These are phyloP conservation scores for Nicotiana undulata DNA, from an alignment of 257 asterid species.

Conservation along the genomic window DNA sequence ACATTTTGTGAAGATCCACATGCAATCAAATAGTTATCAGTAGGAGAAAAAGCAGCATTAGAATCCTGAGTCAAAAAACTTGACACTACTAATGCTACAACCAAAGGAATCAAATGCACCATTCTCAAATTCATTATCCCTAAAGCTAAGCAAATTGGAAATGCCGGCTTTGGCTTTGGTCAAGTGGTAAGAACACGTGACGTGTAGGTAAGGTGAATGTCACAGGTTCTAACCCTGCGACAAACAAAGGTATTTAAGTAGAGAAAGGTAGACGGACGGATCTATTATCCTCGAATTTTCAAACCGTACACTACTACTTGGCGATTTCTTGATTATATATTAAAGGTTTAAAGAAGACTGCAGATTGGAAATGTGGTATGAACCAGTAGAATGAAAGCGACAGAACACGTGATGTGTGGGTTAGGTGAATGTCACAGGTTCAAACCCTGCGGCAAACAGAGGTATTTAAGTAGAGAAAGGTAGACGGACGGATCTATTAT, in stretches of 20 bases:
- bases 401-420: too few relatives aligned
- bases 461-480: too few relatives aligned
- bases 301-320: too few relatives aligned
- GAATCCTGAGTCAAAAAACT: constrained; percentile 10
- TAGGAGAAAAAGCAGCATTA: constrained; percentile 28
- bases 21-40: constrained; percentile 27
- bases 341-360: too few relatives aligned
- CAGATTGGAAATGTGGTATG: too few relatives aligned
- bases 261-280: background rate
- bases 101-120: constrained; percentile 11
- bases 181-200: background rate
- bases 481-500: too few relatives aligned
- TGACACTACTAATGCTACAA: constrained; percentile 14
- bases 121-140: background rate
- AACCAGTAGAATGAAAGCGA: too few relatives aligned
- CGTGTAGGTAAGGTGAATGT: background rate
- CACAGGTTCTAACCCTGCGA: background rate
- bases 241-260: background rate
- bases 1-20: constrained; percentile 43
- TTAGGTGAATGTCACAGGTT: too few relatives aligned
- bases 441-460: too few relatives aligned
- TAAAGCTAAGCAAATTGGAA: background rate
- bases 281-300: too few relatives aligned
- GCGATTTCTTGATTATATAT: too few relatives aligned
- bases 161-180: background rate